Conservation (phyloP, 805 yeast species). For the Spathaspora sp. region DNA sequence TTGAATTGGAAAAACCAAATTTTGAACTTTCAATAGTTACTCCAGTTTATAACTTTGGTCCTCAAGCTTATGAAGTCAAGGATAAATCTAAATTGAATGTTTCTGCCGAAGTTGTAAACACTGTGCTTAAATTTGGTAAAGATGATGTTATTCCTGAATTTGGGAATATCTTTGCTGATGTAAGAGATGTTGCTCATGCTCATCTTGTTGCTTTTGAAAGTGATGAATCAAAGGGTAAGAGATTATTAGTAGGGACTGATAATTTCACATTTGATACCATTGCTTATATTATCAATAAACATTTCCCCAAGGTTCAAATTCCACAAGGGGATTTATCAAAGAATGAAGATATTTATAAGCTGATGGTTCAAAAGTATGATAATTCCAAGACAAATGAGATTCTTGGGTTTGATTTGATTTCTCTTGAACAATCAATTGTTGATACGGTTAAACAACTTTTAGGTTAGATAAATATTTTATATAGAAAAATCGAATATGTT, state of each 20-base stretch:
- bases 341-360: neutral
- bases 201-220: slow-evolving; percentile 37
- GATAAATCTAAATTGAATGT: slow-evolving; percentile 25
- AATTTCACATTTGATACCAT: slow-evolving; percentile 28
- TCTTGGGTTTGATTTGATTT: slow-evolving; percentile 28
- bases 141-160: slow-evolving; percentile 18
- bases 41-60: slow-evolving; percentile 23
- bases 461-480: neutral
- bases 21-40: slow-evolving; percentile 15
- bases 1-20: slow-evolving; percentile 16
- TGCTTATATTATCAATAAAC: slow-evolving; percentile 25
- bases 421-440: slow-evolving; percentile 31
- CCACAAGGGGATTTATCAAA: neutral
- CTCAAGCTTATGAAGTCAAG: slow-evolving; percentile 22
- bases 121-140: slow-evolving; percentile 26
- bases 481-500: neutral
- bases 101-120: slow-evolving; percentile 37
- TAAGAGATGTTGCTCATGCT: slow-evolving; percentile 44
- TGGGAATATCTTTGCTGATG: slow-evolving; percentile 31
- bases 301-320: slow-evolving; percentile 11
- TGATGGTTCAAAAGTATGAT: neutral
- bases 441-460: slow-evolving; percentile 36
- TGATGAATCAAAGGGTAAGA: slow-evolving; percentile 15
- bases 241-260: slow-evolving; percentile 30
- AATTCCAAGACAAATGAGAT: slow-evolving; percentile 4